Conservation (phyloP, 345 rosid genomes). For the Gynandropsis gynandra region DNA sequence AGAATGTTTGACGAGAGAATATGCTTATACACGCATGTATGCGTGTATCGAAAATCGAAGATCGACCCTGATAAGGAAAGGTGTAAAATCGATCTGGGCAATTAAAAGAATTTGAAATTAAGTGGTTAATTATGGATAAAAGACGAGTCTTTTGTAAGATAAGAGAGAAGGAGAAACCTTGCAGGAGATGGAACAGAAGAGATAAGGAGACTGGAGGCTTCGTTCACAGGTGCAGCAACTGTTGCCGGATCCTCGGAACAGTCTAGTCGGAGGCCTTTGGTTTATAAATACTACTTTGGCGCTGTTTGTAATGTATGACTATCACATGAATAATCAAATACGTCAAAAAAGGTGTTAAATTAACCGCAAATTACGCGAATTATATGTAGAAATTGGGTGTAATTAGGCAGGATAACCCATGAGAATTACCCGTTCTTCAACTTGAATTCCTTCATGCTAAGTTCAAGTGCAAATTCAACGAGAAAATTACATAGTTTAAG, state of each 20-base stretch:
- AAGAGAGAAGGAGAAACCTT: conserved; percentile 37
- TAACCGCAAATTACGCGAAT: background rate
- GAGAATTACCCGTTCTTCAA: background rate
- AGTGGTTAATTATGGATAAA: background rate
- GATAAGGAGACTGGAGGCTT: conserved; percentile 57
- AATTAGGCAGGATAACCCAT: conserved; percentile 20
- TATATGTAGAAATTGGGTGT: background rate
- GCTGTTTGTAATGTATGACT: conserved; percentile 77
- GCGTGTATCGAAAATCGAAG: background rate
- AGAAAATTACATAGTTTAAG: background rate
- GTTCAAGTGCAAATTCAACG: background rate
- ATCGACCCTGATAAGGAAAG: conserved; percentile 12
- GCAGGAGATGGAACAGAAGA: conserved; percentile 83
- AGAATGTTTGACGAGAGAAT: background rate
- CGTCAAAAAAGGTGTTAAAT: background rate
- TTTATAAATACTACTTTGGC: conserved; percentile 82
- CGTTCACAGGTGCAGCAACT: conserved; percentile 62
- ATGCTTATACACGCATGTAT: conserved; percentile 17
- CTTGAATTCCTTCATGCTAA: no score
- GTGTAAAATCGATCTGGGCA: conserved; percentile 1
- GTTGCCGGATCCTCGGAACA: conserved; percentile 63
- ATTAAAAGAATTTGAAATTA: background rate
- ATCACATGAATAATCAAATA: conserved; percentile 1
- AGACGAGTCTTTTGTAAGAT: background rate
- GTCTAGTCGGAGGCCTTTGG: conserved; percentile 64